Conservation (phyloP, 108 stramenopile species). For the Chaetoceros tenuissimus region DNA sequence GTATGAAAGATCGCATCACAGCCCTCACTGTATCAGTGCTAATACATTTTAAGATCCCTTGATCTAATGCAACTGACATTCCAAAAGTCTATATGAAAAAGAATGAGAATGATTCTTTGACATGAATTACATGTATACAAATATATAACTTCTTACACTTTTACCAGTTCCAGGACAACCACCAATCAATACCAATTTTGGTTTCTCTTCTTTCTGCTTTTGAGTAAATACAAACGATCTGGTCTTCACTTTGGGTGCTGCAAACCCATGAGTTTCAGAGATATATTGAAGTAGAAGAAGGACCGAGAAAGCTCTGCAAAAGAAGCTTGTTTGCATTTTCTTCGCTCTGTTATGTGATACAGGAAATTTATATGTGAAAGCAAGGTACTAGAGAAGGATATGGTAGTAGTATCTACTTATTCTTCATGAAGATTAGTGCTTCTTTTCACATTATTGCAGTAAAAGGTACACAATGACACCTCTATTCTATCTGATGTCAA, state of each 20-base stretch:
- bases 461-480: no score
- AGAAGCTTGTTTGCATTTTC: no score
- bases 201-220: slow-evolving; percentile 19
- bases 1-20: slow-evolving; percentile 42
- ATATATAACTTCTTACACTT: slow-evolving; percentile 1
- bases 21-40: slow-evolving; percentile 54
- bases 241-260: background rate
- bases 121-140: background rate
- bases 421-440: no score
- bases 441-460: no score
- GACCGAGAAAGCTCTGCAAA: no score
- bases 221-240: background rate
- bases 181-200: slow-evolving; percentile 40
- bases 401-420: no score
- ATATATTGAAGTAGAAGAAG: no score
- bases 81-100: slow-evolving; percentile 34
- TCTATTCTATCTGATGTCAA: no score
- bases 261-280: no score
- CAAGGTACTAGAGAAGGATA: no score
- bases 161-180: slow-evolving; percentile 48
- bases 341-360: no score
- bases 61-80: slow-evolving; percentile 49
- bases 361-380: no score
- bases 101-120: background rate
- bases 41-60: slow-evolving; percentile 58